phyloP scores from a whole-genome alignment of 495 filamentous ascomycete species.

The Hypoxylon fuscum region DNA sequence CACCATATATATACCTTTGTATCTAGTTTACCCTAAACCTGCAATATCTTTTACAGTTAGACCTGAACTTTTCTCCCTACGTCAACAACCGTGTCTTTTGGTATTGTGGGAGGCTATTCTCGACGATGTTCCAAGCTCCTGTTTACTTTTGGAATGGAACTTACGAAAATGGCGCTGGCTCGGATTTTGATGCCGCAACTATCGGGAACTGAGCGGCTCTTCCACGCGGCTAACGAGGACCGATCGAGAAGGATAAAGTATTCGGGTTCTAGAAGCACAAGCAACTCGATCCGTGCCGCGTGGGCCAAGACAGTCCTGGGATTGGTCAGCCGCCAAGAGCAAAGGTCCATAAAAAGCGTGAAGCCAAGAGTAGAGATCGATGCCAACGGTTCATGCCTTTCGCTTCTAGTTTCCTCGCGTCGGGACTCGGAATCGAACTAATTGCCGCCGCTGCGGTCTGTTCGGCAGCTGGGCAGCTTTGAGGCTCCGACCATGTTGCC shows the following conservation, averaged over 20 bases:
- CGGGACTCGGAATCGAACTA: conserved; percentile 7
- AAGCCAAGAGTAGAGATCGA: conserved; percentile 7
- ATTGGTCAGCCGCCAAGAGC: conserved; percentile 8
- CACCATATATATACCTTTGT: conserved; percentile 35
- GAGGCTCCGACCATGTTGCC: conserved; percentile 9
- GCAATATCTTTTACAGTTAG: conserved; percentile 29
- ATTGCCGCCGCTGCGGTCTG: background rate
- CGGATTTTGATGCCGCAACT: background rate
- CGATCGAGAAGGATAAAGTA: background rate
- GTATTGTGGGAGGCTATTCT: too few species aligned
- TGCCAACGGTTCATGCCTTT: conserved; percentile 3
- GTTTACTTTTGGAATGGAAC: background rate
- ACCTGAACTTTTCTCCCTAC: conserved; percentile 3
- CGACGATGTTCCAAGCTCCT: background rate
- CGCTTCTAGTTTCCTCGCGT: conserved; percentile 22
- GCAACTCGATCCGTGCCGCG: conserved; percentile 12
- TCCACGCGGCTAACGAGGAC: conserved; percentile 1
- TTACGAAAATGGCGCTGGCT: background rate
- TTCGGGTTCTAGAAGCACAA: background rate
- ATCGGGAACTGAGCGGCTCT: conserved; percentile 3
- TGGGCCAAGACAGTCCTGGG: background rate
- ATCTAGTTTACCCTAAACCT: conserved; percentile 33
- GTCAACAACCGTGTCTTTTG: background rate
- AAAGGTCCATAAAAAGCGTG: background rate
- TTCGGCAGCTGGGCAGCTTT: background rate